A percentile compares a stretch with the other conserved stretches of the same genome.
These are phyloP conservation scores for Phytophthora tentaculata DNA, from an alignment of 352 stramenopile species.

Conservation along the genomic window DNA sequence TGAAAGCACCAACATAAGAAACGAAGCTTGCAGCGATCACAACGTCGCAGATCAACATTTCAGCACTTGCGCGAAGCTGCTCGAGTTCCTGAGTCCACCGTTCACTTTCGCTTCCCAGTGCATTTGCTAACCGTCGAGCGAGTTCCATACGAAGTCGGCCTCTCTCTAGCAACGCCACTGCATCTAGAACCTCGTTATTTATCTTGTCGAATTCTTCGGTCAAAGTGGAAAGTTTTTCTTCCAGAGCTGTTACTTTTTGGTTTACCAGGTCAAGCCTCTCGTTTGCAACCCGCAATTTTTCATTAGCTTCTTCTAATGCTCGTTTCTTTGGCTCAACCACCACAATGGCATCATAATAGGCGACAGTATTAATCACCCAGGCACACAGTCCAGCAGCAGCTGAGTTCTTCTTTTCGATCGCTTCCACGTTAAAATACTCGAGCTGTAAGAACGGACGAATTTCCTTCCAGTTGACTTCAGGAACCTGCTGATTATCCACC, in stretches of 20 bases:
- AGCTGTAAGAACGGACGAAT: slow-evolving; percentile 80
- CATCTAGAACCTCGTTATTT: slow-evolving; percentile 91
- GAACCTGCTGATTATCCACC: slow-evolving; percentile 70
- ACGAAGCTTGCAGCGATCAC: slow-evolving; percentile 93
- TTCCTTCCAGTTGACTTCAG: slow-evolving; percentile 85
- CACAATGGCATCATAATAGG: slow-evolving; percentile 95
- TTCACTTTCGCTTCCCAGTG: slow-evolving; percentile 94
- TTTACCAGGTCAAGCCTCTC: slow-evolving; percentile 89
- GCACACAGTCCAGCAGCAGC: slow-evolving; percentile 77
- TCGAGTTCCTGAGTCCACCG: slow-evolving; percentile 90
- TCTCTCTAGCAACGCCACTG: slow-evolving; percentile 84
- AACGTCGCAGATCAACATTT: slow-evolving; percentile 90
- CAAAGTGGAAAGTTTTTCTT: slow-evolving; percentile 83
- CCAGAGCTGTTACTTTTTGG: slow-evolving; percentile 87
- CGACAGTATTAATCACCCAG: slow-evolving; percentile 92
- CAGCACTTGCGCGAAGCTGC: slow-evolving; percentile 69
- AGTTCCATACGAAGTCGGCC: slow-evolving; percentile 92
- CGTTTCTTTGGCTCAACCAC: slow-evolving; percentile 94
- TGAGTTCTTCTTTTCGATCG: slow-evolving; percentile 87
- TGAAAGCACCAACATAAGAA: slow-evolving; percentile 94
- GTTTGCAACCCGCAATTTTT: slow-evolving; percentile 87
- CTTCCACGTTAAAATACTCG: slow-evolving; percentile 82
- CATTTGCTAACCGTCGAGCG: slow-evolving; percentile 90
- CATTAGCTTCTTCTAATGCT: slow-evolving; percentile 74
- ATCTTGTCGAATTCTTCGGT: slow-evolving; percentile 89